Evolutionary conservation across 345 rosid species (phyloP), one percentile per base, ranked within the genome.

Genomic region (Raphanus sativus): DNA sequence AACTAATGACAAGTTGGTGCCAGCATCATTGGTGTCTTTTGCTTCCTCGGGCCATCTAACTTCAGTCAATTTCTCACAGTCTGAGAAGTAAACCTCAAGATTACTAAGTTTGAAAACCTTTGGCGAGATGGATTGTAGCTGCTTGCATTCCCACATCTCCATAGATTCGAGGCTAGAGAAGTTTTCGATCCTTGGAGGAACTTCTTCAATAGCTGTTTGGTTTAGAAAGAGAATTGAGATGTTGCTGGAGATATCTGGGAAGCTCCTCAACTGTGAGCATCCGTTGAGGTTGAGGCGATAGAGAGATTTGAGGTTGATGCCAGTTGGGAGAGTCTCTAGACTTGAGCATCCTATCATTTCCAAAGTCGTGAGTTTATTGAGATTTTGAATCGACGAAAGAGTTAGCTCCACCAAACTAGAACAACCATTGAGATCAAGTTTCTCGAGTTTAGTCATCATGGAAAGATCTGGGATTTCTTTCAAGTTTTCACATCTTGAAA

Each of bases 391-490:
- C 0, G 79, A 21, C 11, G 79, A 68, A 68, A 17, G 34, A 2
- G 32, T 28, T 55, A 75, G 29, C 68, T 75, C 74, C 52, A 2
- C 33, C 13, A 75, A 45, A 68, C 79, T 75, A 3, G 79, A 75
- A n/a, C 74, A 75, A 45, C 11, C 28, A 45, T 15, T 30, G 2
- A 75, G 79, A 30, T 21, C 50, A 32, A 75, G 67, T 45, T 26
- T 68, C 33, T 67, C 17, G 0, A 75, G 79, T 6, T 11, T 58
- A 16, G 78, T 58, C 1, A 67, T 73, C 73, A 30, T 30, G 0
- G 79, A 75, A 16, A 75, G 73, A 75, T 75, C 34, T 1, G 79
- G 79, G 3, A 67, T 2, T 45, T 67, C 61, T 75, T 67, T 67
- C 5, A 75, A 13, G 52, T 59, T 67, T 67, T 12, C 0, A 60